These are phyloP conservation scores for Trypanosoma conorhini DNA, from an alignment of 208 protist genomes.

Conservation along the genomic window DNA sequence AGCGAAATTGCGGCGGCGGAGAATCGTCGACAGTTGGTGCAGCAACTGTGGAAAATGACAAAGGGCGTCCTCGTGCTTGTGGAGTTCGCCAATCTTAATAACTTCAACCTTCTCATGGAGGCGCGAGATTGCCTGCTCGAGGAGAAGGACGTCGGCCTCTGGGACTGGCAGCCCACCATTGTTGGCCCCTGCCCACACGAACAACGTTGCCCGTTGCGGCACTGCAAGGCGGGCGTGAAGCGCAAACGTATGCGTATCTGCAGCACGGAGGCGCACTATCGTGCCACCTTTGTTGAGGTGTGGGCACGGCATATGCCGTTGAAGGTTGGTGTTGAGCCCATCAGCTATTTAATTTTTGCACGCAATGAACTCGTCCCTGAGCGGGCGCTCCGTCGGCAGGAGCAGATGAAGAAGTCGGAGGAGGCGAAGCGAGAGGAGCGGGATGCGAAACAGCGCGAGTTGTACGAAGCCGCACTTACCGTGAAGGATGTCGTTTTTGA, in stretches of 20 bases:
- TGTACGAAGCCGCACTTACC: slow-evolving; percentile 68
- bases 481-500: slow-evolving; percentile 88
- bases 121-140: slow-evolving; percentile 82
- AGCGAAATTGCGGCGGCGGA: slow-evolving; percentile 74
- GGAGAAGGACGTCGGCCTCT: slow-evolving; percentile 82
- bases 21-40: slow-evolving; percentile 60
- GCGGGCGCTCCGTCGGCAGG: slow-evolving; percentile 60
- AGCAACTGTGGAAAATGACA: slow-evolving; percentile 92
- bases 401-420: slow-evolving; percentile 36
- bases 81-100: slow-evolving; percentile 83
- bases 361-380: slow-evolving; percentile 87
- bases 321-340: slow-evolving; percentile 83
- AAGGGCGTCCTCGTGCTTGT: slow-evolving; percentile 79
- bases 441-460: slow-evolving; percentile 55
- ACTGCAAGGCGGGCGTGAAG: slow-evolving; percentile 86
- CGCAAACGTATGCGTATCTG: slow-evolving; percentile 87
- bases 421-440: slow-evolving; percentile 36
- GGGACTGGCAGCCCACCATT: slow-evolving; percentile 91
- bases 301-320: slow-evolving; percentile 81
- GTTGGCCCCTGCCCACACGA: slow-evolving; percentile 87
- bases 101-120: slow-evolving; percentile 92
- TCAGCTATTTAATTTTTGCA: slow-evolving; percentile 84
- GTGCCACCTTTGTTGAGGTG: slow-evolving; percentile 83
- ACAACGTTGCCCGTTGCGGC: slow-evolving; percentile 73
- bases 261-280: slow-evolving; percentile 81